phyloP scores from a whole-genome alignment of 257 asterid genomes.

The Fraxinus americana region DNA sequence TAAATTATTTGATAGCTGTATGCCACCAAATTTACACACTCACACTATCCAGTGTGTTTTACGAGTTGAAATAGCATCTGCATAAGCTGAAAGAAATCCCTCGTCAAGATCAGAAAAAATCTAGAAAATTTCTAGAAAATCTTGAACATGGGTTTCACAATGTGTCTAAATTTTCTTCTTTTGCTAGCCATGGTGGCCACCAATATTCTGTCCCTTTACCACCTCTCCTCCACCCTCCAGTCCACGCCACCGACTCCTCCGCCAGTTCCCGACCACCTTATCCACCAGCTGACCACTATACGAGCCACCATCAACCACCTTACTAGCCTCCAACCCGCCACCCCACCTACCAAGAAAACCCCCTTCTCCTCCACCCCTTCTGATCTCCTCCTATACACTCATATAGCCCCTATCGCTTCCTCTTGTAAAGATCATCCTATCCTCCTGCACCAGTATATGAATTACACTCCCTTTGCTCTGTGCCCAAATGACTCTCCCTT shows the following conservation, averaged over 20 bases:
- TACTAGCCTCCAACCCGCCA: conserved; percentile 66
- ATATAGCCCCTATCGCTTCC: conserved; percentile 80
- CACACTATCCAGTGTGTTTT: not conserved
- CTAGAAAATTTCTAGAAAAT: conserved; percentile 13
- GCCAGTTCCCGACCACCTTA: conserved; percentile 87
- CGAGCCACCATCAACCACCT: conserved; percentile 98
- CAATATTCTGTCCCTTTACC: conserved; percentile 94
- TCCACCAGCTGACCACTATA: conserved; percentile 91
- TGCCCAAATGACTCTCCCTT: conserved; percentile 73
- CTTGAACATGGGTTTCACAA: conserved; percentile 68
- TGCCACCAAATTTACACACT: not conserved
- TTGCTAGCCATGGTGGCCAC: conserved; percentile 94
- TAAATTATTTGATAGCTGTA: not conserved
- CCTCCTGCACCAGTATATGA: conserved; percentile 83
- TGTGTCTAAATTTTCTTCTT: conserved; percentile 84
- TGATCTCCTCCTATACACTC: conserved; percentile 84
- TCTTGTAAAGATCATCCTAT: conserved; percentile 78
- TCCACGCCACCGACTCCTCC: conserved; percentile 58
- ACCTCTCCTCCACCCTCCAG: conserved; percentile 86
- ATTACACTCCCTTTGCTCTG: conserved; percentile 71
- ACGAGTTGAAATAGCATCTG: not conserved
- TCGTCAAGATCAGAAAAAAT: not conserved
- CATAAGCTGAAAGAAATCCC: not conserved
- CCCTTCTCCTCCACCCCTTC: conserved; percentile 56
- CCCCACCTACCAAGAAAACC: conserved; percentile 38